Conservation (phyloP, 2,329 filamentous ascomycete species). For the Pyrenophora teres region DNA sequence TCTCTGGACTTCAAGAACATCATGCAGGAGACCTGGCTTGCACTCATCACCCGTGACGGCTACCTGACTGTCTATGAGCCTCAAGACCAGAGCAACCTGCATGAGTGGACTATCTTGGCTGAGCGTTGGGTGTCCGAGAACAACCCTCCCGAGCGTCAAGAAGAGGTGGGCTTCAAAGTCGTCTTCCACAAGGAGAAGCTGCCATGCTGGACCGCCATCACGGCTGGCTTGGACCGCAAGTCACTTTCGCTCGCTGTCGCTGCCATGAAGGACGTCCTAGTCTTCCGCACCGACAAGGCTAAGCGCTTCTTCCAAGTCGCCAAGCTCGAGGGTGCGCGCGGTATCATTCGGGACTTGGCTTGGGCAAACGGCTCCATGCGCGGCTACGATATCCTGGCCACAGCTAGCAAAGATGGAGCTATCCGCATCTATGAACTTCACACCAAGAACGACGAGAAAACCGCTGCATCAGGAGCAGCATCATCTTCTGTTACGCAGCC, state of each 20-base stretch:
- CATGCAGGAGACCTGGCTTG: conserved; percentile 82
- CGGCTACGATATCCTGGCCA: conserved; percentile 88
- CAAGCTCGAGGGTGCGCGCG: conserved; percentile 73
- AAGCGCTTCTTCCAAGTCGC: conserved; percentile 86
- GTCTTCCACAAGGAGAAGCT: conserved; percentile 87
- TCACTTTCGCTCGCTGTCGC: conserved; percentile 82
- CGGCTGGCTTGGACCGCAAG: conserved; percentile 80
- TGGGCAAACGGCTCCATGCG: conserved; percentile 93
- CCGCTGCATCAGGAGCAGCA: conserved; percentile 27
- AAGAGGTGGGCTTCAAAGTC: conserved; percentile 85
- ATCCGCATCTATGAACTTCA: conserved; percentile 86
- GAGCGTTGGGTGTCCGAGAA: conserved; percentile 72
- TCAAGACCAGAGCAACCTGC: conserved; percentile 78
- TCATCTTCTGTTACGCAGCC: conserved; percentile 20
- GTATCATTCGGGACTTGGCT: conserved; percentile 82
- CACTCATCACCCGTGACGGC: conserved; percentile 82
- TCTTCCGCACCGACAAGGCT: conserved; percentile 77
- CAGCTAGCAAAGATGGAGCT: conserved; percentile 88
- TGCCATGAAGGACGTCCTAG: conserved; percentile 78
- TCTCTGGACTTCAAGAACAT: conserved; percentile 88
- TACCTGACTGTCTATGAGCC: conserved; percentile 82
- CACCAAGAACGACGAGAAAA: conserved; percentile 57
- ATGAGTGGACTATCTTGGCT: conserved; percentile 76
- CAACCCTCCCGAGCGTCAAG: conserved; percentile 69
- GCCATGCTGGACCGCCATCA: conserved; percentile 75